Base-by-base conservation (phyloP, 1,284 basidiomycete genomes). In the Cryptococcus wingfieldii region DNA sequence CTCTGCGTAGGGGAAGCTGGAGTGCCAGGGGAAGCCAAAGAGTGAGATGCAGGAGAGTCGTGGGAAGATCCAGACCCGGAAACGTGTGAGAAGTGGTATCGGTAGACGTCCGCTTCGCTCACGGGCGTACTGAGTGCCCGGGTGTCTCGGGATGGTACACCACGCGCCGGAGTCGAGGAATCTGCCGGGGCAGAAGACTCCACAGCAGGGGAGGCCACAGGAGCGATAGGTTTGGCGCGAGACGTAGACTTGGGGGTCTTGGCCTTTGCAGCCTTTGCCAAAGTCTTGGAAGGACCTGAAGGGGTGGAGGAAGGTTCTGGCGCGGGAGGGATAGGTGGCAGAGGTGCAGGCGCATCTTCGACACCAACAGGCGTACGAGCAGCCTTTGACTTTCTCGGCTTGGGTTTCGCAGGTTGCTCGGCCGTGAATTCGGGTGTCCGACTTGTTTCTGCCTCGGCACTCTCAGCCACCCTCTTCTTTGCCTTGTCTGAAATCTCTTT, bases 21-120 rank as follows among this genome's bases (percentile, higher is more conserved):
- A n/a, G 42, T 42, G 16, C 8, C 41, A 25, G 50, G n/a, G 38
- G 27, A 28, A 38, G 28, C 31, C 8, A 28, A 23, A 25, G 43
- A 19, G n/a, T 9, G 19, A 52, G 28, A 19, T 14, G 44, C 10
- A 3, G 38, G 43, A 27, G 45, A 47, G 50, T 38, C 27, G 34
- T n/a, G 41, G 47, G n/a, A 50, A 14, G 28, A 19, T 1, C 16
- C 5, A 18, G 47, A 41, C 4, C 41, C 19, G 37, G 54, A 31
- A 13, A 50, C 49, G 25, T 51, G 34, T 9, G 52, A 45, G 25
- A 53, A 44, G 14, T 53, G 46, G 34, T 57, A 53, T 41, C 48
- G 51, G 7, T 53, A 48, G 14, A 57, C 52, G 42, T 53, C 47
- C 25, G 48, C 51, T 47, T 57, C 55, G 37, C 47, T 53, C 12